Conservation (phyloP, 139 green algal genomes). For the Edaphochlamys debaryana region DNA sequence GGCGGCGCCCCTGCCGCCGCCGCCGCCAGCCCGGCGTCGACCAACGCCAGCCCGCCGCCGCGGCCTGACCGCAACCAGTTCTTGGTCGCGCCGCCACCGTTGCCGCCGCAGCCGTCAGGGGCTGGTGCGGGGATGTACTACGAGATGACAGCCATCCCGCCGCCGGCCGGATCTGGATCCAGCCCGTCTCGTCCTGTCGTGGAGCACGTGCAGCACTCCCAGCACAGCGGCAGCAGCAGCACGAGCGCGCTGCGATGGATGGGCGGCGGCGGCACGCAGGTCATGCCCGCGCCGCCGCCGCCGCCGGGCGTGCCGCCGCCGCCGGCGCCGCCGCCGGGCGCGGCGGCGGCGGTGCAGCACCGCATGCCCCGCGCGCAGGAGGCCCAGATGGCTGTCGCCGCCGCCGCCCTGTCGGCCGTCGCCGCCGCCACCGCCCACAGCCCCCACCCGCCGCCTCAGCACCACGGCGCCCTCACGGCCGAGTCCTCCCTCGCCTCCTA, state of each 20-base stretch:
- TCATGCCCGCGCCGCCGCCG: neutral
- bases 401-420: conserved; percentile 1
- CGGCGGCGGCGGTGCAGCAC: neutral
- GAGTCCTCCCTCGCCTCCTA: neutral
- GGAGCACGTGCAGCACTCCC: conserved; percentile 15
- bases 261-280: neutral
- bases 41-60: too few relatives aligned
- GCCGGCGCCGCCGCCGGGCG: too few relatives aligned
- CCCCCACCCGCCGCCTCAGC: neutral
- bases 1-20: neutral
- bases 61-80: neutral
- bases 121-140: too few relatives aligned
- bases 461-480: neutral
- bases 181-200: neutral
- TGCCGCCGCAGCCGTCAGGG: neutral
- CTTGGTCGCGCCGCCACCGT: neutral
- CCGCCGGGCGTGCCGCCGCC: neutral
- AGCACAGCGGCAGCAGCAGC: neutral
- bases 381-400: conserved; percentile 15
- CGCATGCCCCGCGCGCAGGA: conserved; percentile 25
- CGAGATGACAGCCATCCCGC: too few relatives aligned
- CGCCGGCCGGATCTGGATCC: too few relatives aligned
- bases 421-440: neutral
- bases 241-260: neutral
- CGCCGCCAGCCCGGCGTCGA: too few relatives aligned